Conservation (phyloP, 2,329 filamentous ascomycete species). For the Neophaeococcomyces aloes region DNA sequence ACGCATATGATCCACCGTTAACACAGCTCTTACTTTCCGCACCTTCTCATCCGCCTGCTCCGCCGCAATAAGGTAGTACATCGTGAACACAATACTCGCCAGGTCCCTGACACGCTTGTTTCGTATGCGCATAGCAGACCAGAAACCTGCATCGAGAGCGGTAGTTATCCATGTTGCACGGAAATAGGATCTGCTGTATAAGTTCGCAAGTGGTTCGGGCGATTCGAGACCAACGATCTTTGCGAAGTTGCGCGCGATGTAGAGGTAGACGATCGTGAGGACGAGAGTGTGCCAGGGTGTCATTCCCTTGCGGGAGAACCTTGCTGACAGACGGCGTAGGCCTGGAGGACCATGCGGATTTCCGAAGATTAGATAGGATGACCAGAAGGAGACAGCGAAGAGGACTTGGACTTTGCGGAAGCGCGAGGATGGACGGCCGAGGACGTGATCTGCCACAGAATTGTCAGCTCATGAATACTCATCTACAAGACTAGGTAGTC, state of each 20-base stretch:
- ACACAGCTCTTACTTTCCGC: conserved; percentile 69
- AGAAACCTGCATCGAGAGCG: conserved; percentile 89
- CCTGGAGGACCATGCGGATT: conserved; percentile 79
- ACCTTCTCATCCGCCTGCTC: conserved; percentile 96
- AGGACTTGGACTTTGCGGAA: conserved; percentile 89
- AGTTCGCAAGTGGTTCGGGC: conserved; percentile 84
- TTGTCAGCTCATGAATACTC: neutral
- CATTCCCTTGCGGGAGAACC: conserved; percentile 54
- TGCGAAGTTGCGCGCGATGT: conserved; percentile 84
- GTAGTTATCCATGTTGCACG: conserved; percentile 95
- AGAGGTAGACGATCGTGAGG: conserved; percentile 80
- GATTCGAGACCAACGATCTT: conserved; percentile 83
- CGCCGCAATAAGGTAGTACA: conserved; percentile 85
- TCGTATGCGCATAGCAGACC: conserved; percentile 91
- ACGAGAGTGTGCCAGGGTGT: conserved; percentile 86
- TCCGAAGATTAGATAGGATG: conserved; percentile 72
- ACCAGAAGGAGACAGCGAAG: conserved; percentile 85
- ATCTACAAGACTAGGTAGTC: neutral
- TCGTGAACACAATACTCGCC: conserved; percentile 69
- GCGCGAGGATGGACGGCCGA: conserved; percentile 81
- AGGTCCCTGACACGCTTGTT: conserved; percentile 72
- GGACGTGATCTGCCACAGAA: conserved; percentile 60
- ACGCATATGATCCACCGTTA: conserved; percentile 84
- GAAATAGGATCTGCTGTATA: conserved; percentile 88
- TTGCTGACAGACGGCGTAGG: conserved; percentile 58